phyloP scores from a whole-genome alignment of 495 filamentous ascomycete genomes.

The Xylaria telfairii region DNA sequence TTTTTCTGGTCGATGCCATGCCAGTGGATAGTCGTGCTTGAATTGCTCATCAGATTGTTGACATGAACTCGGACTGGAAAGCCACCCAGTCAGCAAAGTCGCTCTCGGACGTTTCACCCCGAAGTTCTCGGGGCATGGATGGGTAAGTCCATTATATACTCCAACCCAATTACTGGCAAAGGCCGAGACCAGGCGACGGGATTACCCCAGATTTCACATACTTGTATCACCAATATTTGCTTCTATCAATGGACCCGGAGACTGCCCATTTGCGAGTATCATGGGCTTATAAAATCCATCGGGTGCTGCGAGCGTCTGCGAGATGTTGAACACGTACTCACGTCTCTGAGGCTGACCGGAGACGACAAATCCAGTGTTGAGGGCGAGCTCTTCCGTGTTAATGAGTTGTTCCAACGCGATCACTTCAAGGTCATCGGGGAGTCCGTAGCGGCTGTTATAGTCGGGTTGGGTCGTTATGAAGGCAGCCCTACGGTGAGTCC shows the following conservation, averaged over 20 bases:
- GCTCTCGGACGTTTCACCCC: neutral
- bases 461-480: neutral
- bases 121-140: neutral
- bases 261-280: constrained; percentile 61
- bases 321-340: constrained; percentile 39
- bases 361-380: constrained; percentile 31
- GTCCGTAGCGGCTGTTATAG: constrained; percentile 23
- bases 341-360: constrained; percentile 24
- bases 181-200: neutral
- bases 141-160: neutral
- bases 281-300: constrained; percentile 60
- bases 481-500: constrained; percentile 13
- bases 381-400: constrained; percentile 36
- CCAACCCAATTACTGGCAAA: neutral
- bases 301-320: constrained; percentile 42
- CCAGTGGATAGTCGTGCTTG: constrained; percentile 43
- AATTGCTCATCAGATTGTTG: constrained; percentile 34
- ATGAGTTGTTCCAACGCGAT: constrained; percentile 31
- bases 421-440: constrained; percentile 23
- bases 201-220: neutral
- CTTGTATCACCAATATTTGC: constrained; percentile 54
- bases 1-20: constrained; percentile 41
- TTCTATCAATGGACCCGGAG: constrained; percentile 62
- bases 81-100: neutral
- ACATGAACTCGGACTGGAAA: constrained; percentile 29